Base-by-base conservation (phyloP, 805 yeast genomes). In the Candida pseudoglaebosa region DNA sequence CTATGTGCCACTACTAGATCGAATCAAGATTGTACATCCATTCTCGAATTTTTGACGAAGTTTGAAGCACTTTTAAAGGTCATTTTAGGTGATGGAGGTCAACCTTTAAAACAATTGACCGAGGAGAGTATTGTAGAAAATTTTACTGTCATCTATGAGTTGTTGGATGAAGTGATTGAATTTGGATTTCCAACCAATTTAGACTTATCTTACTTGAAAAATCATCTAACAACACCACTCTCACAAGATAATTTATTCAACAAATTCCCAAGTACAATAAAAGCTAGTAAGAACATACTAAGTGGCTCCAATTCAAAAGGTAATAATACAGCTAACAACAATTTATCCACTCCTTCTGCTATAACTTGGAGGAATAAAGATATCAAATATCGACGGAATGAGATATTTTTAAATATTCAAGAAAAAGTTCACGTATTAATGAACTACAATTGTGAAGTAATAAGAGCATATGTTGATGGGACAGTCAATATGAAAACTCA, bases 1-100 rank as follows among this genome's bases (percentile, higher is more conserved):
- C 51, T 88, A 6, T 95, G 90, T 8, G 95, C 90, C 0, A 89
- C 90, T n/a, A 78, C 95, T 1, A 74, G 97, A 45, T 82, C 88
- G 31, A 93, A 91, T 55, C 86, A 82, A 26, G 96, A 91, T 56
- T 89, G 90, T 24, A 77, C 89, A 1, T 59, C 79, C 3, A 76
- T 90, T 1, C 77, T 89, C 54, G 97, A 91, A 64, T 86, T 84
- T 52, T 62, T 91, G 16, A 78, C 78, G 62, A 74, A 75, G 42
- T 64, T 91, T 17, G 75, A 78, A 38, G 59, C 65, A 4, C 53
- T 87, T 2, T 62, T 88, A 38, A 61, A 68, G 36, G 62, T 45
- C 16, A 41, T 57, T 26, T 46, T 60, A 16, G 46, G 48, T 17
- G 46, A 46, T 34, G n/a, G n/a, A n/a, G 40, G 41, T 22, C 20